A percentile compares a stretch with the other conserved stretches of the same genome.
Conservation (phyloP, 176 grass and related monocot species). For the Musa acuminata region DNA sequence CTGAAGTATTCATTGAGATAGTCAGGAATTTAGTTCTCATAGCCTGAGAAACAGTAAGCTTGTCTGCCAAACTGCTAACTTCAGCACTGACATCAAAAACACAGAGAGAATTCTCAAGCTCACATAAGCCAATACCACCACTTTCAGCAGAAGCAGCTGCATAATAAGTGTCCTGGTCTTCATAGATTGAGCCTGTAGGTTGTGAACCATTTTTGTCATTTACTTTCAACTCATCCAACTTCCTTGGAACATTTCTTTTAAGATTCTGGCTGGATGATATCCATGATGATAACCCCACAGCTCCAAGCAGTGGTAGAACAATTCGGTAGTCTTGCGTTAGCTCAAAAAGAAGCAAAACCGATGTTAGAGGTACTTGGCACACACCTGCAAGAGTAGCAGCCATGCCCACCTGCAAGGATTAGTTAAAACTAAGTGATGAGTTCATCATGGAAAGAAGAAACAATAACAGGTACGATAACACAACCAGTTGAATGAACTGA, state of each 20-base stretch:
- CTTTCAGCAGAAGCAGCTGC: constrained; percentile 19
- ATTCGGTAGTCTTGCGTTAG: constrained; percentile 92
- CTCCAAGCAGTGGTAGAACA: constrained; percentile 88
- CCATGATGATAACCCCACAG: constrained; percentile 95
- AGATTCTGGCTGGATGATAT: constrained; percentile 65
- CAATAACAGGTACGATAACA: background rate
- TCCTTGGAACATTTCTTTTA: constrained; percentile 31
- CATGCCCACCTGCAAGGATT: constrained; percentile 74
- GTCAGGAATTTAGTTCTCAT: constrained; percentile 67
- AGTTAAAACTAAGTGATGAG: constrained; percentile 18
- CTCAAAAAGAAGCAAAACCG: constrained; percentile 88
- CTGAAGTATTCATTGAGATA: constrained; percentile 38
- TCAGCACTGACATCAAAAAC: constrained; percentile 40
- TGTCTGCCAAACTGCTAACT: constrained; percentile 28
- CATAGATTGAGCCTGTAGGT: background rate
- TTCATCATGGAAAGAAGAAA: background rate
- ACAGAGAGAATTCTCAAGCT: constrained; percentile 72
- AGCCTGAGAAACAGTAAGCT: constrained; percentile 52
- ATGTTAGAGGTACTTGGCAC: constrained; percentile 87
- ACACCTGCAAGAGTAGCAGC: constrained; percentile 89
- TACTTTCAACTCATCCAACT: constrained; percentile 14
- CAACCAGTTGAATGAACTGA: background rate
- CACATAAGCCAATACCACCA: constrained; percentile 38
- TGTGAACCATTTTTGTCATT: constrained; percentile 26
- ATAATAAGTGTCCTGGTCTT: constrained; percentile 18